These are phyloP conservation scores for Fusarium sp. DNA, from an alignment of 2,329 filamentous ascomycete species.

Conservation along the genomic window DNA sequence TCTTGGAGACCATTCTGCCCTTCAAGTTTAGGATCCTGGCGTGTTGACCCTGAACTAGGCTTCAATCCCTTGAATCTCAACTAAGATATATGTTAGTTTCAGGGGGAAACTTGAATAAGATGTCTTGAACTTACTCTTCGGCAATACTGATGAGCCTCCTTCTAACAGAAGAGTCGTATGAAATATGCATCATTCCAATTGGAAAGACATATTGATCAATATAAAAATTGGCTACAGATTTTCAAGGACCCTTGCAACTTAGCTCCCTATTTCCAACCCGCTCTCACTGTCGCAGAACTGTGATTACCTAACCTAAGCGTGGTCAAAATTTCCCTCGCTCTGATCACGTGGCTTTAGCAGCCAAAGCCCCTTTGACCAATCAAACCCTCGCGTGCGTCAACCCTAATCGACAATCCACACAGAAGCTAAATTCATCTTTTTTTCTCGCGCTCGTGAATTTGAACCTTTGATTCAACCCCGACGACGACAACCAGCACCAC, in stretches of 20 bases:
- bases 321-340: neutral
- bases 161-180: too few species aligned
- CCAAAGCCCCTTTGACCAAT: slow-evolving; percentile 17
- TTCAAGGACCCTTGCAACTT: neutral
- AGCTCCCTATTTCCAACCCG: neutral
- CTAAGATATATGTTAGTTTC: slow-evolving; percentile 29
- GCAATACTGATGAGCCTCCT: neutral
- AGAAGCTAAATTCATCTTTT: slow-evolving; percentile 33
- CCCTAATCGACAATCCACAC: slow-evolving; percentile 43
- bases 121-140: slow-evolving; percentile 7
- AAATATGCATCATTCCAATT: neutral
- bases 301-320: neutral
- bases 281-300: neutral
- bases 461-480: slow-evolving; percentile 31
- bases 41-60: slow-evolving; percentile 1
- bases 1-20: slow-evolving; percentile 58
- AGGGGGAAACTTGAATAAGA: neutral
- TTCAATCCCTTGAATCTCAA: slow-evolving; percentile 14
- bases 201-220: neutral
- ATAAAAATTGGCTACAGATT: neutral
- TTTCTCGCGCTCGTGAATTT: slow-evolving; percentile 30
- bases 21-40: neutral
- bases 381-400: slow-evolving; percentile 9
- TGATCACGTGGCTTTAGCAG: slow-evolving; percentile 20
- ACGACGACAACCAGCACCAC: slow-evolving; percentile 45